A percentile compares a stretch with the other conserved stretches of the same genome.
Conservation (phyloP, 163 green algal species). For the Prototheca cutis region DNA sequence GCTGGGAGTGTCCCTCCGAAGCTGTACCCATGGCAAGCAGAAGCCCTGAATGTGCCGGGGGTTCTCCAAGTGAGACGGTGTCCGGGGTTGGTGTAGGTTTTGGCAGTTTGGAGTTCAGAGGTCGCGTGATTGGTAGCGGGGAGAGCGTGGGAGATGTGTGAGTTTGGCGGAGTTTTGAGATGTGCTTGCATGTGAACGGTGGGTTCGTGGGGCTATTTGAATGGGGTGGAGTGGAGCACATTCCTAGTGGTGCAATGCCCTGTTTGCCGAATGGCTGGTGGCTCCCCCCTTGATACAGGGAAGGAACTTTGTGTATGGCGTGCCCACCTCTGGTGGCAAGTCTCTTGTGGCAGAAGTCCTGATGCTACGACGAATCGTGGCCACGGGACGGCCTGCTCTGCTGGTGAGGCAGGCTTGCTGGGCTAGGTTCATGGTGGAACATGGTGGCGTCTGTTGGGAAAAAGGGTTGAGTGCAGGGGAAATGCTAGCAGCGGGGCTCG, state of each 20-base stretch:
- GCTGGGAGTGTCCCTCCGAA: background rate
- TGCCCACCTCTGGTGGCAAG: slow-evolving; percentile 87
- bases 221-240: background rate
- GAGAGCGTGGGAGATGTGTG: too few species aligned
- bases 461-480: too few species aligned
- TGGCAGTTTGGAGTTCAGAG: too few species aligned
- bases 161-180: too few species aligned
- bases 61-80: slow-evolving; percentile 34
- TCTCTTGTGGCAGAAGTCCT: slow-evolving; percentile 89
- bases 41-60: slow-evolving; percentile 47
- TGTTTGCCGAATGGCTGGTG: too few species aligned
- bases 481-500: too few species aligned
- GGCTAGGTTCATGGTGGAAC: slow-evolving; percentile 84
- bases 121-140: too few species aligned
- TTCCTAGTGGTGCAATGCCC: background rate
- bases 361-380: slow-evolving; percentile 56
- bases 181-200: too few species aligned
- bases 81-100: too few species aligned
- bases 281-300: slow-evolving; percentile 13
- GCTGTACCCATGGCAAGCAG: slow-evolving; percentile 51
- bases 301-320: slow-evolving; percentile 76
- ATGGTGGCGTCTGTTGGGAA: slow-evolving; percentile 2
- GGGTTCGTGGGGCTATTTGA: too few species aligned
- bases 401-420: too few species aligned
- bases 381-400: slow-evolving; percentile 29